A percentile compares a stretch with the other conserved stretches of the same genome.
Conservation (phyloP, 2,329 filamentous ascomycete species). For the Zelopaecilomyces penicillatus region DNA sequence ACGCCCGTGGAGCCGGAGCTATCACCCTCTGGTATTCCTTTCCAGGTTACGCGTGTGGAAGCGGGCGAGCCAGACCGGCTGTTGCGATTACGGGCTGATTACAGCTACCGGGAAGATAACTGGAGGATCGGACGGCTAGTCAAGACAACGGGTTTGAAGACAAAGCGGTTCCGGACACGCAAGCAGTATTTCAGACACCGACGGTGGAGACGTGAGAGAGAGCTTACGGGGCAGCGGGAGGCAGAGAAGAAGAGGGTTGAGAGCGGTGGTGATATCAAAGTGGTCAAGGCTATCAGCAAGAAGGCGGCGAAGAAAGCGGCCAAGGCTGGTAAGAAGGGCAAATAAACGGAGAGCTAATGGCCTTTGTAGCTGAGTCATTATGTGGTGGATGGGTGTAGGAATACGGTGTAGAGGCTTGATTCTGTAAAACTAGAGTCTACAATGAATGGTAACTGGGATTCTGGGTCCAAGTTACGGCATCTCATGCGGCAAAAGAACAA, state of each 20-base stretch:
- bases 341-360: slow-evolving; percentile 12
- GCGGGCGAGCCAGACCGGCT: slow-evolving; percentile 37
- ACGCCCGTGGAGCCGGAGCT: slow-evolving; percentile 29
- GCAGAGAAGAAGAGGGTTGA: slow-evolving; percentile 26
- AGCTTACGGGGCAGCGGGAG: slow-evolving; percentile 33
- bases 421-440: too few species aligned
- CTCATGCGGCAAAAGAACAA: too few species aligned
- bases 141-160: slow-evolving; percentile 40
- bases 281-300: slow-evolving; percentile 25
- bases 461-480: too few species aligned
- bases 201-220: slow-evolving; percentile 34
- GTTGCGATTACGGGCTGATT: slow-evolving; percentile 43
- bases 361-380: neutral
- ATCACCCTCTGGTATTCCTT: slow-evolving; percentile 43
- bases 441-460: too few species aligned
- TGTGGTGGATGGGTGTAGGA: slow-evolving; percentile 1
- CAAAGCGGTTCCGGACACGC: slow-evolving; percentile 42
- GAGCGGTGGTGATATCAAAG: slow-evolving; percentile 21
- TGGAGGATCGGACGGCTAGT: slow-evolving; percentile 49
- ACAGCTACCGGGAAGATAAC: slow-evolving; percentile 53
- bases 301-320: slow-evolving; percentile 27
- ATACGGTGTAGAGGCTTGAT: neutral
- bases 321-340: slow-evolving; percentile 25
- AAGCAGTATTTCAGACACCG: slow-evolving; percentile 40
- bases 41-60: slow-evolving; percentile 33